Conservation (phyloP, 192 early-diverging fungal species). For the Spizellomyces sp. region DNA sequence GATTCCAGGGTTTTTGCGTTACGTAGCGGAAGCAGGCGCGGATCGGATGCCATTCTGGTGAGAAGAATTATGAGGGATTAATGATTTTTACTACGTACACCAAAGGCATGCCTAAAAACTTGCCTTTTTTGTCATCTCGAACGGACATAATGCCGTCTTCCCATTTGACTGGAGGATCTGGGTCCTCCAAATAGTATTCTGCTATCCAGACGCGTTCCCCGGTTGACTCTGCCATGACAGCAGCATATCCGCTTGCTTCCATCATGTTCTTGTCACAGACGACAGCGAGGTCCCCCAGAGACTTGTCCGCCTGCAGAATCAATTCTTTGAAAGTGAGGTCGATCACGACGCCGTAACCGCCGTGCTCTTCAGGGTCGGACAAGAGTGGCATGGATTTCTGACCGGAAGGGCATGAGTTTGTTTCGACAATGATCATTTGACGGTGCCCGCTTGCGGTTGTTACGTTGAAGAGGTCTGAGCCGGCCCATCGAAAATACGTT, state of each 20-base stretch:
- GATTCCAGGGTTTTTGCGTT: constrained; percentile 87
- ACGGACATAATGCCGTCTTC: constrained; percentile 72
- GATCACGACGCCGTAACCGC: constrained; percentile 81
- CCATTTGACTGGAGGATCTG: constrained; percentile 77
- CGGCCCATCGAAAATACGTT: constrained; percentile 85
- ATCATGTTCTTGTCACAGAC: constrained; percentile 87
- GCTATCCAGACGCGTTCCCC: constrained; percentile 79
- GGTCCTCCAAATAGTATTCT: constrained; percentile 73
- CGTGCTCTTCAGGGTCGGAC: constrained; percentile 65
- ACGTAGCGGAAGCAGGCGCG: constrained; percentile 88
- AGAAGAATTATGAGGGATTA: constrained; percentile 3
- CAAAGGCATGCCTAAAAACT: not conserved
- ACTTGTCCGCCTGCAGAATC: constrained; percentile 59
- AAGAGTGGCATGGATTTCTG: constrained; percentile 90
- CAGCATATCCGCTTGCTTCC: constrained; percentile 84
- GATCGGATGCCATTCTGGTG: constrained; percentile 74
- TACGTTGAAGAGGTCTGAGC: constrained; percentile 84
- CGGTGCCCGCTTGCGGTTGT: constrained; percentile 80
- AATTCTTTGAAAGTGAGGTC: constrained; percentile 76
- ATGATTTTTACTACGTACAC: constrained; percentile 6
- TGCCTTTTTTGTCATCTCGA: constrained; percentile 24
- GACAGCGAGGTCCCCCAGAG: constrained; percentile 77
- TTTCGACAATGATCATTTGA: constrained; percentile 92
- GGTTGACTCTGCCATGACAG: constrained; percentile 74
- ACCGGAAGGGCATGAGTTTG: constrained; percentile 88